These are phyloP conservation scores for Tardiomyces blankii DNA, from an alignment of 1,139 yeast species.

Conservation along the genomic window DNA sequence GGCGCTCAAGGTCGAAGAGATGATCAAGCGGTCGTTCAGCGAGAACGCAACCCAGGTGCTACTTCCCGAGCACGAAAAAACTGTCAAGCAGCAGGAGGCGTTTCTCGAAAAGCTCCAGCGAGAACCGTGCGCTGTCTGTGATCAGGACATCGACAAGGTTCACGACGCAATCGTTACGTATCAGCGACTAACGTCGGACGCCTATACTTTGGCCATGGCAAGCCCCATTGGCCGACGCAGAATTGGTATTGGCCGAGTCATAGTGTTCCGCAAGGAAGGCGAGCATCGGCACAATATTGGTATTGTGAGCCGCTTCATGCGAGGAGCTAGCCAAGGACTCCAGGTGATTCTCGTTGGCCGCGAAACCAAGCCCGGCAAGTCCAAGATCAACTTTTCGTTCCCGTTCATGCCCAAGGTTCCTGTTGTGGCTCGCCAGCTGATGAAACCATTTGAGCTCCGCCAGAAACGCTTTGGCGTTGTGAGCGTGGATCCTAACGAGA, in stretches of 20 bases:
- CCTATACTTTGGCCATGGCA: conserved; percentile 35
- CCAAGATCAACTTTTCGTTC: conserved; percentile 18
- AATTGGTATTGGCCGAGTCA: conserved; percentile 47
- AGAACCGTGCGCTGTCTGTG: conserved; percentile 30
- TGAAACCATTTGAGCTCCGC: conserved; percentile 27
- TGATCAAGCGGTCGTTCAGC: conserved; percentile 91
- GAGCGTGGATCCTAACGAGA: neutral
- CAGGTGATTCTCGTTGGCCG: neutral
- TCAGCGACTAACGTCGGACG: conserved; percentile 32
- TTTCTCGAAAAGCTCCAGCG: conserved; percentile 35
- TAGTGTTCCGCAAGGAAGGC: conserved; percentile 42
- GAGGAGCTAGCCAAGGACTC: neutral
- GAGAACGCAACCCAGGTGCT: conserved; percentile 82
- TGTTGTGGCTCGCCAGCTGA: conserved; percentile 16
- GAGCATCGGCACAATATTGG: conserved; percentile 39
- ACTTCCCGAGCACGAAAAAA: conserved; percentile 74
- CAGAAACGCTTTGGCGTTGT: conserved; percentile 38
- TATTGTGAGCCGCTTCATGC: conserved; percentile 34
- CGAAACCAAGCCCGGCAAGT: neutral
- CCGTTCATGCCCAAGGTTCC: conserved; percentile 43
- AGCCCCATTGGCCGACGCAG: conserved; percentile 37
- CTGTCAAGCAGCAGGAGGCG: conserved; percentile 42
- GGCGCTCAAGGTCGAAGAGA: conserved; percentile 89
- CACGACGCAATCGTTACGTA: conserved; percentile 38
- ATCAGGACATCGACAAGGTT: conserved; percentile 33